These are phyloP conservation scores for Betula pendula DNA, from an alignment of 306 rosid genomes.

Conservation along the genomic window DNA sequence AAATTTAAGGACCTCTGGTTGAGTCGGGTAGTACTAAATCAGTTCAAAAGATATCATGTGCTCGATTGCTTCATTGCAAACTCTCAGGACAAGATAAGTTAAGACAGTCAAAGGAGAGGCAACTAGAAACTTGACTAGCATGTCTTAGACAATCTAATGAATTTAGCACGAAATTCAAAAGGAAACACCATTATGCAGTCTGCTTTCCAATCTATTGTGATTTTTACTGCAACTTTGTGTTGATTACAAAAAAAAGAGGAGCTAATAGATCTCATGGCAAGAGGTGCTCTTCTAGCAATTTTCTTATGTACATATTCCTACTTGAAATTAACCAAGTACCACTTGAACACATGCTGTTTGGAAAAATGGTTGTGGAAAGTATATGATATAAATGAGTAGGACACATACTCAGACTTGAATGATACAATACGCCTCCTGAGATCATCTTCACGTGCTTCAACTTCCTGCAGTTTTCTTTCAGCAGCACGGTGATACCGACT, in stretches of 20 bases:
- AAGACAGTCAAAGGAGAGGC: neutral
- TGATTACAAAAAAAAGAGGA: neutral
- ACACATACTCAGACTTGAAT: constrained; percentile 80
- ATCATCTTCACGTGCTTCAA: constrained; percentile 93
- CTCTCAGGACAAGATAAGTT: neutral
- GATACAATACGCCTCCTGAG: constrained; percentile 66
- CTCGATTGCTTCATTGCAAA: neutral
- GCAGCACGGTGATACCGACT: constrained; percentile 59
- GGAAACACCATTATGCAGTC: neutral
- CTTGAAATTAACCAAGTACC: neutral
- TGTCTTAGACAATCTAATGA: neutral
- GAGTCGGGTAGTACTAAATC: neutral
- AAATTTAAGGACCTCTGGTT: neutral
- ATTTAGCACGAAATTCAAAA: neutral
- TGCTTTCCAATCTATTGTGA: neutral
- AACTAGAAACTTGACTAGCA: neutral
- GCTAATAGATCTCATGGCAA: neutral
- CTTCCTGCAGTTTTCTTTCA: constrained; percentile 86
- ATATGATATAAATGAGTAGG: neutral
- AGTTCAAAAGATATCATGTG: neutral
- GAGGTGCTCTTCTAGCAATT: neutral
- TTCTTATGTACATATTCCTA: neutral
- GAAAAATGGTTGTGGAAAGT: neutral
- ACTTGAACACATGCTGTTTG: neutral
- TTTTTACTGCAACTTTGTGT: neutral